phyloP scores from a whole-genome alignment of 1,139 yeast species.

The Candida neerlandica region DNA sequence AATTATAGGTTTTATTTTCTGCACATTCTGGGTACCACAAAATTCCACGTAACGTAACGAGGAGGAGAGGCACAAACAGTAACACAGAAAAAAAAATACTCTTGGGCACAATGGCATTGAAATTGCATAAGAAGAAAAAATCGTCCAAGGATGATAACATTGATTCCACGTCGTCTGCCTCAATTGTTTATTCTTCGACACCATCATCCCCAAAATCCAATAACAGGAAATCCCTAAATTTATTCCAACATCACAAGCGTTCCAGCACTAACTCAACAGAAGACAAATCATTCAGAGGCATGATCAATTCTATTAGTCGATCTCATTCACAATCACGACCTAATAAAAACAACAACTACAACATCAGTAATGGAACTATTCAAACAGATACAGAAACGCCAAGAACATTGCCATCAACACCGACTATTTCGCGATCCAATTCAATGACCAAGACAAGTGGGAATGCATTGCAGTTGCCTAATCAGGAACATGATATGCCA shows the following conservation, averaged over 20 bases:
- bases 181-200: not conserved
- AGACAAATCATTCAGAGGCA: conserved; percentile 10
- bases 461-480: conserved; percentile 1
- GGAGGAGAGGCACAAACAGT: not conserved
- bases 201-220: conserved; percentile 1
- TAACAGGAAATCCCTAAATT: conserved; percentile 1
- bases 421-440: conserved; percentile 7
- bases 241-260: conserved; percentile 5
- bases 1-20: no score
- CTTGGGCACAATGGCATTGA: conserved; percentile 1
- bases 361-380: not conserved
- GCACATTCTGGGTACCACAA: no score
- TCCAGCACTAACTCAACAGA: conserved; percentile 3
- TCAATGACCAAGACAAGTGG: not conserved
- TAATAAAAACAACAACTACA: not conserved
- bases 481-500: not conserved
- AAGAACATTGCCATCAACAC: not conserved
- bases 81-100: not conserved
- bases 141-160: not conserved
- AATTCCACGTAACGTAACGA: not conserved
- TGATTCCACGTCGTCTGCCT: not conserved
- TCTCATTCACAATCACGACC: conserved; percentile 6
- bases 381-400: conserved; percentile 6
- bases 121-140: conserved; percentile 1
- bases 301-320: conserved; percentile 3